Conservation (phyloP, 2,329 filamentous ascomycete genomes). For the Fusarium hostae region DNA sequence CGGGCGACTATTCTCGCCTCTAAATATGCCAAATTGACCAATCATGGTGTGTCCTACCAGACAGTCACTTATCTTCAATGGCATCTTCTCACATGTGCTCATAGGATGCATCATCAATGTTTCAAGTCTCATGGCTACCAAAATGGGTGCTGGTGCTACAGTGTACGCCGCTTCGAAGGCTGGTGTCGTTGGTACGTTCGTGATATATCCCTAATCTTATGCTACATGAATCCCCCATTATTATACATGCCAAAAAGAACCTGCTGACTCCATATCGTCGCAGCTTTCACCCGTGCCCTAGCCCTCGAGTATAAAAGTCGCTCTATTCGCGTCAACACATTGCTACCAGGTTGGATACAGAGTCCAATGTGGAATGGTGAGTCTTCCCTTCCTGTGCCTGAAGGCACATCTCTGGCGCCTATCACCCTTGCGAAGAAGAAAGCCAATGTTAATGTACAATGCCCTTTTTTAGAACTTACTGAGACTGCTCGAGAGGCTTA, state of each 20-base stretch:
- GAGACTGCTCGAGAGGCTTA: slow-evolving; percentile 52
- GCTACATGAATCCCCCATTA: slow-evolving; percentile 33
- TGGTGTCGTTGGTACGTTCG: slow-evolving; percentile 72
- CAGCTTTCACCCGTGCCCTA: slow-evolving; percentile 75
- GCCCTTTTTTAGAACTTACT: slow-evolving; percentile 49
- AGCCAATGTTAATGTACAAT: slow-evolving; percentile 55
- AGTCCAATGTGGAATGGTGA: slow-evolving; percentile 82
- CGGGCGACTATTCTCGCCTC: slow-evolving; percentile 72
- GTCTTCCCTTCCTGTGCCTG: slow-evolving; percentile 41
- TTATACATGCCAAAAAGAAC: slow-evolving; percentile 35
- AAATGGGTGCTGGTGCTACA: slow-evolving; percentile 75
- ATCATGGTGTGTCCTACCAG: slow-evolving; percentile 44
- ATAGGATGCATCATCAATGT: slow-evolving; percentile 82
- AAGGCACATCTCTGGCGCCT: slow-evolving; percentile 11
- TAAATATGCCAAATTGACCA: slow-evolving; percentile 54
- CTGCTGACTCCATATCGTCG: slow-evolving; percentile 31
- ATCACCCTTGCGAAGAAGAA: slow-evolving; percentile 27
- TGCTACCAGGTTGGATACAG: slow-evolving; percentile 85
- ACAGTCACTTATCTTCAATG: neutral
- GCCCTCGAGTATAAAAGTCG: slow-evolving; percentile 69
- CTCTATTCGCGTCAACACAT: slow-evolving; percentile 79
- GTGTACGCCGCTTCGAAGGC: slow-evolving; percentile 85
- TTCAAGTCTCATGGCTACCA: slow-evolving; percentile 77
- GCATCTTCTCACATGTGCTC: slow-evolving; percentile 2
- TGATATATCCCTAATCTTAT: slow-evolving; percentile 27